These are phyloP conservation scores for Tetrapisispora nanseiensis DNA, from an alignment of 805 yeast genomes.

Conservation along the genomic window DNA sequence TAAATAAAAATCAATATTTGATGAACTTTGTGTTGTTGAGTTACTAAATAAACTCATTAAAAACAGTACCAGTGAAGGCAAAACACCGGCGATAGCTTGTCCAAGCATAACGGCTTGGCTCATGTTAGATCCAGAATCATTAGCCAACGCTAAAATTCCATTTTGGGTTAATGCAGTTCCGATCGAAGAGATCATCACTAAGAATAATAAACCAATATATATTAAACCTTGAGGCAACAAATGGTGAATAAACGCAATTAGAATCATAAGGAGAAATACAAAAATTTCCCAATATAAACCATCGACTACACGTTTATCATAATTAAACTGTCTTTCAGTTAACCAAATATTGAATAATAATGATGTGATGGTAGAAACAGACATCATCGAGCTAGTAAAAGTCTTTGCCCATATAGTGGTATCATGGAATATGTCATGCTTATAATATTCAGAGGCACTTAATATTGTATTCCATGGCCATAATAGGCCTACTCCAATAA, in stretches of 20 bases:
- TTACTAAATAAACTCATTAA: slow-evolving; percentile 38
- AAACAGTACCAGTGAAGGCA: slow-evolving; percentile 53
- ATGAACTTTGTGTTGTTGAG: slow-evolving; percentile 14
- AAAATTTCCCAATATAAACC: slow-evolving; percentile 53
- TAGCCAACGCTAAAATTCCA: slow-evolving; percentile 81
- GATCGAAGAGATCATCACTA: slow-evolving; percentile 55
- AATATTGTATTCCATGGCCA: slow-evolving; percentile 98
- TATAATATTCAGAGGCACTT: slow-evolving; percentile 76
- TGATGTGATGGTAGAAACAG: slow-evolving; percentile 64
- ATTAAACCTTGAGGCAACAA: slow-evolving; percentile 13
- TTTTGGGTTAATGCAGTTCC: slow-evolving; percentile 83
- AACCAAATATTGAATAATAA: slow-evolving; percentile 49
- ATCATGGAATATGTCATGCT: slow-evolving; percentile 42
- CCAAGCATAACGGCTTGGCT: slow-evolving; percentile 93
- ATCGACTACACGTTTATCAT: slow-evolving; percentile 42
- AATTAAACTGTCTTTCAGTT: slow-evolving; percentile 54
- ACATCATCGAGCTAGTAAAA: slow-evolving; percentile 82
- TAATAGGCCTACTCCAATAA: slow-evolving; percentile 66
- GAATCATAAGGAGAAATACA: slow-evolving; percentile 48
- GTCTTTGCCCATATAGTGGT: slow-evolving; percentile 42
- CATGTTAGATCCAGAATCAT: slow-evolving; percentile 60
- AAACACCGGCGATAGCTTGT: slow-evolving; percentile 87
- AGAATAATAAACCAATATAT: slow-evolving; percentile 46
- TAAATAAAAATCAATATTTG: slow-evolving; percentile 31
- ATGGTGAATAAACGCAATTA: slow-evolving; percentile 20